Evolutionary conservation across 2,329 filamentous ascomycete genomes (phyloP), one percentile per base, ranked within the genome.

Genomic region (Alternaria sp.): DNA sequence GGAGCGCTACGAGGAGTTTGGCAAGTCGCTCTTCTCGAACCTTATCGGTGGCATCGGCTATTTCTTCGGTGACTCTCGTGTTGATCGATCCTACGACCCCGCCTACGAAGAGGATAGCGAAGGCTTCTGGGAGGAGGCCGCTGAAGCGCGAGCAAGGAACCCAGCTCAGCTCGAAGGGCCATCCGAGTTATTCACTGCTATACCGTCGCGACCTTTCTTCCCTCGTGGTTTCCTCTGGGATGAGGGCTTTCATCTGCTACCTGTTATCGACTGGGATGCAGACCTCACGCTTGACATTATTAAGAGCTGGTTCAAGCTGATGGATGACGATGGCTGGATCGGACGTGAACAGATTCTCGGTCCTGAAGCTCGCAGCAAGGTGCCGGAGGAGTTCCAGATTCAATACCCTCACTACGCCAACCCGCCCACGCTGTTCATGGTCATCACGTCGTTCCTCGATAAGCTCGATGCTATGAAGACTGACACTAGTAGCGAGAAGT

Each of bases 391-490:
- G 80, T 99, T 99, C 79, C 94, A 97, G 73, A 88, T 93, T 13
- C 96, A 98, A 77, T 98, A 98, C 77, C 95, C 96, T 23, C 94
- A 98, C 79, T 97, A 97, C 74, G 96, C 96, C 55, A 99, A 99
- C 80, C 96, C 96, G 0, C 96, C 96, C 0, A 98, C 96, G 0
- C 86, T 98, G 2, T 97, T 97, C 82, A 89, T 98, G 76, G 90
- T 96, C 63, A 85, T 99, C 15, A 93, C 96, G 68, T 87, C 86
- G 10, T 93, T 97, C 75, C 88, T 97, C 74, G 90, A 93, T 76
- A 94, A 92, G 77, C 85, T 96, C 36, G 86, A 89, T 61, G 81
- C 75, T 12, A 82, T 83, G 54, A 74, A 74, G 46, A 69, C 68
- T 12, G 73, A 77, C 43, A 72, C 75, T 7, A 73, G 69, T 30